Percentiles rank a stretch among this genome's conserved stretches.
phyloP scores from a whole-genome alignment of 2,329 filamentous ascomycete genomes.

The Bipolaris bicolor region DNA sequence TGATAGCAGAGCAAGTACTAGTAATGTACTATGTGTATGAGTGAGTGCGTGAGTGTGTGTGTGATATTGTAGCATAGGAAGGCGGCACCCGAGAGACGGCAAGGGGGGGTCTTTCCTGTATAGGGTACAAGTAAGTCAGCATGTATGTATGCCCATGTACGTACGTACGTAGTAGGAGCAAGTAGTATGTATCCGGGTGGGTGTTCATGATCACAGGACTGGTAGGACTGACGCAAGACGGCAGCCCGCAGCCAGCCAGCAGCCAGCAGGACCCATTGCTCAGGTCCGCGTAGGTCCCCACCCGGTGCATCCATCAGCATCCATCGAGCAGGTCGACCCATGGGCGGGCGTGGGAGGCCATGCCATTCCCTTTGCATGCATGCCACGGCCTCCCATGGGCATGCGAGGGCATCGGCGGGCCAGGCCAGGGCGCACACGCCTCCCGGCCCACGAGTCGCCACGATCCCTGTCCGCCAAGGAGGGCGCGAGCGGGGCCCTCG shows the following conservation, averaged over 20 bases:
- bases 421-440: slow-evolving; percentile 20
- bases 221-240: not conserved
- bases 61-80: too few relatives aligned
- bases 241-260: not conserved
- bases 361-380: not conserved
- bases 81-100: too few relatives aligned
- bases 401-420: slow-evolving; percentile 1
- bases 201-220: too few relatives aligned
- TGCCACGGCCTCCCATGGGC: not conserved
- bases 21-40: too few relatives aligned
- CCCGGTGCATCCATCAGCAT: too few relatives aligned
- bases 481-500: slow-evolving; percentile 18
- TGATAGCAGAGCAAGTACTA: too few relatives aligned
- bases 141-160: too few relatives aligned
- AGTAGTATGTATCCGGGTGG: too few relatives aligned
- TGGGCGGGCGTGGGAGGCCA: not conserved
- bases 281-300: not conserved
- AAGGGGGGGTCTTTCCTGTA: too few relatives aligned
- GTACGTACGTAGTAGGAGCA: too few relatives aligned
- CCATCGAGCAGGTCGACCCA: not conserved
- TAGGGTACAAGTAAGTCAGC: too few relatives aligned
- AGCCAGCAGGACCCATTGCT: not conserved
- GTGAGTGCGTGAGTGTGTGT: too few relatives aligned
- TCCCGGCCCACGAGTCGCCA: slow-evolving; percentile 30
- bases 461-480: slow-evolving; percentile 13